Evolutionary conservation across 768 basidiomycete genomes (phyloP).

Genomic region (Mycena venus): DNA sequence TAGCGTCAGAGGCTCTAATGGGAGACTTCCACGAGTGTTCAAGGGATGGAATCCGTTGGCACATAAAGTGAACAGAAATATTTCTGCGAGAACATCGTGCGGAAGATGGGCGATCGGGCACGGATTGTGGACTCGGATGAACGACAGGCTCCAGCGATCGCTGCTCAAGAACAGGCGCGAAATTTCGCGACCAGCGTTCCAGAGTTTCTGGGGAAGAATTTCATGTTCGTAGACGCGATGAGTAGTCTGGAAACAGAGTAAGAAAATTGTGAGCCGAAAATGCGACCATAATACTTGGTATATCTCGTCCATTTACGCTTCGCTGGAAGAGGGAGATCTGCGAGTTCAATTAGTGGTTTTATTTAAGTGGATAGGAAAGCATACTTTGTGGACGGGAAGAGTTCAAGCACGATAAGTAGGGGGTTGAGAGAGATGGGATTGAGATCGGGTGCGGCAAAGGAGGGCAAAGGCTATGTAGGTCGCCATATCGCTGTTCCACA

Average conservation of each 20-base stretch:
- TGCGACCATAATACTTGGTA: background rate
- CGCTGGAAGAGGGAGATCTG: background rate
- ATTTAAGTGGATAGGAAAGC: background rate
- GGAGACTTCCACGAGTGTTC: conserved; percentile 1
- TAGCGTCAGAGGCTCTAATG: conserved; percentile 29
- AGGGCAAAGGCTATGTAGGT: background rate
- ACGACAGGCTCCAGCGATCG: conserved; percentile 11
- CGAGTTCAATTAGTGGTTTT: background rate
- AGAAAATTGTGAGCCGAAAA: background rate
- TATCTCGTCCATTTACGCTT: background rate
- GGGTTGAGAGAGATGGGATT: background rate
- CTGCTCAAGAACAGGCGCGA: conserved; percentile 1
- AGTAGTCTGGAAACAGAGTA: background rate
- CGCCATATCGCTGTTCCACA: background rate
- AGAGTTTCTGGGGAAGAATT: conserved; percentile 5
- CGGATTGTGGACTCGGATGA: background rate
- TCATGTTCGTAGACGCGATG: background rate
- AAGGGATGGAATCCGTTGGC: conserved; percentile 20
- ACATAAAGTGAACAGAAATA: conserved; percentile 18
- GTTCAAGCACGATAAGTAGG: no score
- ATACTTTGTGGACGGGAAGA: background rate
- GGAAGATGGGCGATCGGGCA: conserved; percentile 12
- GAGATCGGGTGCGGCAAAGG: background rate
- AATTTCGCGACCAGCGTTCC: conserved; percentile 17
- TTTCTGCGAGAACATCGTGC: conserved; percentile 21